Evolutionary conservation across 495 filamentous ascomycete species (phyloP), one percentile per base, ranked within the genome.

Genomic region (Penicillium chermesinum): DNA sequence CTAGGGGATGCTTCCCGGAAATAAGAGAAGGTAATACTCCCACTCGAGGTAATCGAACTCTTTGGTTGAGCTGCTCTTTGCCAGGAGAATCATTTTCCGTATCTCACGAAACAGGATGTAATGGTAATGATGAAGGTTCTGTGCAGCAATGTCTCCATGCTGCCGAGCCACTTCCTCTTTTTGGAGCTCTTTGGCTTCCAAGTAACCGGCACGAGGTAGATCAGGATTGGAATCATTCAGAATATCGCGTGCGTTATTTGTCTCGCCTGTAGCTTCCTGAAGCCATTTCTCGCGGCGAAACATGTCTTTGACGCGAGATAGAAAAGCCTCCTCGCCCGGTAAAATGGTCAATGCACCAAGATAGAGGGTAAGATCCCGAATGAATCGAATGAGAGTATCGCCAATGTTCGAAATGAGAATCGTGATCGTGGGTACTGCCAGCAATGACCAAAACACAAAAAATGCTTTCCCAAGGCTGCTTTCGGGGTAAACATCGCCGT

Each of bases 371-470:
- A 78, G 48, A 38, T 94, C 85, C 20, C 77, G 73, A 44, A 95
- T 73, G 1, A 66, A 68, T 49, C 84, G 85, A 35, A 95, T 77
- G 33, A 95, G 36, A 1, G 61, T 70, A 32, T 70, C 64, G 22
- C 86, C 85, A 53, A 93, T 89, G 52, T 90, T 87, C 32, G 80
- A 85, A 48, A 96, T 91, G 20, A 95, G 73, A 33, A 93, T 83
- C 0, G 90, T 95, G 59, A 90, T 78, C 2, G 85, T 81, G 1
- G 90, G 90, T 1, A 96, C 70, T 2, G 89, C 88, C 2, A 95
- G 76, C 2, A 96, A 65, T 17, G 86, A 86, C 89, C 89, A 95
- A 53, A 94, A 84, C 10, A 95, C 88, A 66, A 93, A 95, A 59
- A 94, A 91, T 0, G 85, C 67, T 57, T 83, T 87, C 0, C 85